These are phyloP conservation scores for Linnemannia zychae DNA, from an alignment of 192 early-diverging fungal species.

Conservation along the genomic window DNA sequence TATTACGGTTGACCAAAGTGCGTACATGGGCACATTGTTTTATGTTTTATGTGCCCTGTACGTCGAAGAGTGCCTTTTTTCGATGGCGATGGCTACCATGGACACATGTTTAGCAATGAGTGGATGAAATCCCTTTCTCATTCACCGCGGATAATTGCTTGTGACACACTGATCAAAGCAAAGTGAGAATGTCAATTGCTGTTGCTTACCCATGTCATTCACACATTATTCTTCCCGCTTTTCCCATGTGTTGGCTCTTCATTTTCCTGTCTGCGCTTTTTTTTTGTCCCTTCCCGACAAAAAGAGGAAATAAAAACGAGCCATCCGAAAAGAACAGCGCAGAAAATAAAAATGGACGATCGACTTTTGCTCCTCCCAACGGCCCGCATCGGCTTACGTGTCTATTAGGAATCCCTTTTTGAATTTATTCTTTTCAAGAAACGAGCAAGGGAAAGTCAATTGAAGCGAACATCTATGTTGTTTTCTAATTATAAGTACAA, in stretches of 20 bases:
- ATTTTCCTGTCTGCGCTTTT: not conserved
- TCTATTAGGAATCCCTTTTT: not conserved
- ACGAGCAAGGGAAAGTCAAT: not conserved
- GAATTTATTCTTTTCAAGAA: not conserved
- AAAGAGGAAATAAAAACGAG: not conserved
- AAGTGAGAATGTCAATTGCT: too few relatives aligned
- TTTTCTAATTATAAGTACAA: not conserved
- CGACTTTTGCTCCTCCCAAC: not conserved
- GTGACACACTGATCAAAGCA: not conserved
- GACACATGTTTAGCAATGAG: not conserved
- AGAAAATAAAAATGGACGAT: not conserved
- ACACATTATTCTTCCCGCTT: not conserved
- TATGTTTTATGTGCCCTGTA: not conserved
- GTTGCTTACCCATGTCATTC: not conserved
- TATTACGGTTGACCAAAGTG: too few relatives aligned
- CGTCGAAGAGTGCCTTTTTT: not conserved
- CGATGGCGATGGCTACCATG: not conserved
- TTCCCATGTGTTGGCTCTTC: not conserved
- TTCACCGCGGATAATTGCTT: not conserved
- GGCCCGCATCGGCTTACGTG: slow-evolving; percentile 7
- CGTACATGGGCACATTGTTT: not conserved
- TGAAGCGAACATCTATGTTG: not conserved
- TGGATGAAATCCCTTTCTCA: not conserved
- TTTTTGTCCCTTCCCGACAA: not conserved
- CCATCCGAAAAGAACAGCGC: not conserved